Percentiles rank a stretch among this genome's conserved stretches.
phyloP scores from a whole-genome alignment of 257 asterid species.

The Nicotiana knightiana region DNA sequence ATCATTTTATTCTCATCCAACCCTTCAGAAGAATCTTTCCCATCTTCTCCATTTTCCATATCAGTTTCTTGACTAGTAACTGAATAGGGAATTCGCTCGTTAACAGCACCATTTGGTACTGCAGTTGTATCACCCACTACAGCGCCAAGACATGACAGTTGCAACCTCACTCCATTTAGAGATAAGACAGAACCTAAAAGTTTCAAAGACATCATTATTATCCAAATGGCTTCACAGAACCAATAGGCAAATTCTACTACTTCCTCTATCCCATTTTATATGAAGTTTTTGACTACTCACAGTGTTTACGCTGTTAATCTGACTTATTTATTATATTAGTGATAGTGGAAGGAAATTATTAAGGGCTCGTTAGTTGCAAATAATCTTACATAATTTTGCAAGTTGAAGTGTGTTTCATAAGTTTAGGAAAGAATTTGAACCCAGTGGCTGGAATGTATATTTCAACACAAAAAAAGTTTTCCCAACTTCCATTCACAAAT shows the following conservation, averaged over 20 bases:
- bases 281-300: not conserved
- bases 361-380: too few relatives aligned
- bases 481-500: not conserved
- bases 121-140: constrained; percentile 38
- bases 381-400: not conserved
- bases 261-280: not conserved
- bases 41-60: constrained; percentile 20
- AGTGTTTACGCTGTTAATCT: not conserved
- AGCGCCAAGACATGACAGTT: constrained; percentile 20
- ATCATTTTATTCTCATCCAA: constrained; percentile 51
- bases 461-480: not conserved
- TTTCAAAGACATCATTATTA: not conserved
- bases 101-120: constrained; percentile 24
- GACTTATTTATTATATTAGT: not conserved
- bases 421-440: too few relatives aligned
- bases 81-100: constrained; percentile 24
- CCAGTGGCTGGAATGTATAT: not conserved
- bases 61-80: constrained; percentile 13
- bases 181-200: constrained; percentile 28
- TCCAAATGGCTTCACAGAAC: not conserved
- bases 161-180: constrained; percentile 18
- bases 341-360: not conserved
- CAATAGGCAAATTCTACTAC: not conserved
- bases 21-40: constrained; percentile 28
- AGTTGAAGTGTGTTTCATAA: not conserved